A percentile compares a stretch with the other conserved stretches of the same genome.
Evolutionary conservation across 2,329 filamentous ascomycete genomes (phyloP).

Genomic region (Geoglossum cookeanum): DNA sequence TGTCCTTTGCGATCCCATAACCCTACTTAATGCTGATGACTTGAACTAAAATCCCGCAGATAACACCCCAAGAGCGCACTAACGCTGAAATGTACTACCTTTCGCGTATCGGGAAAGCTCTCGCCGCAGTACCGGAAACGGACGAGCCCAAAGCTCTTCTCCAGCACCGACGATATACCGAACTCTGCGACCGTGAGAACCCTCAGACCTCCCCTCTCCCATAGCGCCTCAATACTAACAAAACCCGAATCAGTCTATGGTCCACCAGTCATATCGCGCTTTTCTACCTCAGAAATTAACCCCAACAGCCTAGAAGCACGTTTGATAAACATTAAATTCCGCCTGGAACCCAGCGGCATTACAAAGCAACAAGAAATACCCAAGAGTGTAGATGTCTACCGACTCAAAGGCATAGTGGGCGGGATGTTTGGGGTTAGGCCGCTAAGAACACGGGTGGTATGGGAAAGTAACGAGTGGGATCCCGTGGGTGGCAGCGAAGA

Average conservation of each 20-base stretch:
- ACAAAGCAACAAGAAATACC: constrained; percentile 40
- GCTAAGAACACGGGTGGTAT: constrained; percentile 47
- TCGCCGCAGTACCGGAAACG: constrained; percentile 38
- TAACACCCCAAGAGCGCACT: constrained; percentile 53
- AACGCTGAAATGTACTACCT: constrained; percentile 94
- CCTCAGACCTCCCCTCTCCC: background rate
- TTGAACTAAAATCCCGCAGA: constrained; percentile 14
- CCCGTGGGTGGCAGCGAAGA: constrained; percentile 47
- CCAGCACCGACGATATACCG: constrained; percentile 50
- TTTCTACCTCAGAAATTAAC: constrained; percentile 28
- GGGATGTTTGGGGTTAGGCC: constrained; percentile 48
- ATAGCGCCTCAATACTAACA: background rate
- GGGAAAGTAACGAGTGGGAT: constrained; percentile 86
- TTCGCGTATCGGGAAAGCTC: constrained; percentile 58
- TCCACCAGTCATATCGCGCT: constrained; percentile 41
- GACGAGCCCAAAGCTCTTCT: constrained; percentile 35
- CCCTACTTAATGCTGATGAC: background rate
- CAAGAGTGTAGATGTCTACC: constrained; percentile 60
- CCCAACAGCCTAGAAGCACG: constrained; percentile 68
- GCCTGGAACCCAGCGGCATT: constrained; percentile 13
- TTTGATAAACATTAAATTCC: constrained; percentile 43
- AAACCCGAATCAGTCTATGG: constrained; percentile 38
- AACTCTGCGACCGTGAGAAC: constrained; percentile 39
- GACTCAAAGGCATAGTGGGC: constrained; percentile 59
- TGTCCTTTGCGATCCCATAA: too few species aligned